Conservation (phyloP, 768 basidiomycete genomes). For the Russula emetica region DNA sequence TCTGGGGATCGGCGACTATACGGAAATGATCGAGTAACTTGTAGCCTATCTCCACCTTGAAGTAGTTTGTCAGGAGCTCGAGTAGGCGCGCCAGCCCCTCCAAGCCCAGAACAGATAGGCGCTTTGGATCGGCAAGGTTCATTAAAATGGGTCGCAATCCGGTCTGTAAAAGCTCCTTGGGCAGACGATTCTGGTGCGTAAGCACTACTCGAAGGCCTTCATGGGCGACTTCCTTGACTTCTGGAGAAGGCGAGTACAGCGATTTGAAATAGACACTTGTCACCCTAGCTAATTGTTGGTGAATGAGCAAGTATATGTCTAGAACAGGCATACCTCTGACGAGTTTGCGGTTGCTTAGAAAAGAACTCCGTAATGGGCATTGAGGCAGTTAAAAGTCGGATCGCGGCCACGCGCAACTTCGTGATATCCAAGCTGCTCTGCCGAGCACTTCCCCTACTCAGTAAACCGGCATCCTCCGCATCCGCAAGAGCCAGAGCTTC, state of each 20-base stretch:
- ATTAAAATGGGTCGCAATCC: slow-evolving; percentile 94
- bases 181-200: slow-evolving; percentile 83
- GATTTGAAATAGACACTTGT: slow-evolving; percentile 98
- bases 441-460: slow-evolving; percentile 68
- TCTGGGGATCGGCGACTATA: slow-evolving; percentile 83
- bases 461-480: slow-evolving; percentile 82
- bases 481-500: slow-evolving; percentile 95
- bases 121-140: slow-evolving; percentile 95
- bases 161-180: slow-evolving; percentile 91
- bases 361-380: slow-evolving; percentile 96
- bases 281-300: slow-evolving; percentile 49
- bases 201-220: slow-evolving; percentile 88
- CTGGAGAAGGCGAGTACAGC: slow-evolving; percentile 83
- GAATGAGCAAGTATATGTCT: not conserved
- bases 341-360: slow-evolving; percentile 72
- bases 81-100: slow-evolving; percentile 92
- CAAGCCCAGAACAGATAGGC: slow-evolving; percentile 84
- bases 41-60: slow-evolving; percentile 98
- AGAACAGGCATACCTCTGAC: slow-evolving; percentile 61
- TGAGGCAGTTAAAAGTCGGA: slow-evolving; percentile 87
- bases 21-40: slow-evolving; percentile 97
- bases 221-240: slow-evolving; percentile 94
- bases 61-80: slow-evolving; percentile 95
- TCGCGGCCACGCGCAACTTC: slow-evolving; percentile 89
- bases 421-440: slow-evolving; percentile 78